Evolutionary conservation across 768 basidiomycete genomes (phyloP), one percentile per base, ranked within the genome.

Genomic region (Tulasnella sp.): DNA sequence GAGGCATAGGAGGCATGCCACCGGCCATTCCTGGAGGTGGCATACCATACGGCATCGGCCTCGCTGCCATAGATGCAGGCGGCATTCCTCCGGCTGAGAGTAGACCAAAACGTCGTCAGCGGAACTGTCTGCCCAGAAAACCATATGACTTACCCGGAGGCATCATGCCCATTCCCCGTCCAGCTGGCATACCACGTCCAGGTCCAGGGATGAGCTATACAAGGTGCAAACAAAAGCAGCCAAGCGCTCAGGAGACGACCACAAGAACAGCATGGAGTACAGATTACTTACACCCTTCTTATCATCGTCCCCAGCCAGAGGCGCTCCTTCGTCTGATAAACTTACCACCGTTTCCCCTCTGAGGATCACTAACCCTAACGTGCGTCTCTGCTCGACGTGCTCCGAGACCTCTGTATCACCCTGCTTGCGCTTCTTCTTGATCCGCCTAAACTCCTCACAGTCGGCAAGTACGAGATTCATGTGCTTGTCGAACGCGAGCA

Each of bases 401-500:
- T 47, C 52, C 2, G 49, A 30, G 8, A 45, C 50, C 42, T 59
- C 70, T 85, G 88, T 65, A 51, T 64, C 41, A 69, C 72, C 73
- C 83, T 65, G 84, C 76, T 95, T 89, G 77, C 92, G 92, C 78
- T 98, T 97, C n/a, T 87, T 86, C 64, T 88, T 77, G 43, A 98
- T 84, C 64, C 88, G 83, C 67, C 96, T 76, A 70, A 98, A 99
- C 73, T 99, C 96, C 73, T 99, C 96, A 69, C 94, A 97, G 67
- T 98, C 96, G 15, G 95, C 93, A 56, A 99, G 76, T 47, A 99
- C 96, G 66, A 99, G 78, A 75, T 99, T 99, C 96, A 99, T 99
- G 74, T 99, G 96, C 69, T 89, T 86, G 76, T 99, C 96, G 71
- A 97, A 99, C 54, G 96, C 96, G 71, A 99, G 90, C 98, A 96